A percentile compares a stretch with the other conserved stretches of the same genome.
Conservation (phyloP, 768 basidiomycete genomes). For the Serendipita sp. region DNA sequence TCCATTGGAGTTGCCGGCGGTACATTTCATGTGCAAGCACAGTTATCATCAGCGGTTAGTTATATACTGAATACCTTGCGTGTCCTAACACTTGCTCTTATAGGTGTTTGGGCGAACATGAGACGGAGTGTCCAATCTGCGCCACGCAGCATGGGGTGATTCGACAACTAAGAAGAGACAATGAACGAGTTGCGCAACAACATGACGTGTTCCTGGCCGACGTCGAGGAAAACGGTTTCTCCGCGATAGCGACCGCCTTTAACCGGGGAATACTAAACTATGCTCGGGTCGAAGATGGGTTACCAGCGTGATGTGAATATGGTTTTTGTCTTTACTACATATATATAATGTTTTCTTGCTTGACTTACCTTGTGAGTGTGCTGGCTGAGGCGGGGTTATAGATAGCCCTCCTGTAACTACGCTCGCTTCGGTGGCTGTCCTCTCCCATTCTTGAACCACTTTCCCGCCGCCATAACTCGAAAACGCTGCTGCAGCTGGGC, state of each 20-base stretch:
- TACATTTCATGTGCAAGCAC: conserved; percentile 98
- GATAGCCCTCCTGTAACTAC: not conserved
- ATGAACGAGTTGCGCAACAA: conserved; percentile 67
- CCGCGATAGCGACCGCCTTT: conserved; percentile 15
- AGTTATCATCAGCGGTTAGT: conserved; percentile 67
- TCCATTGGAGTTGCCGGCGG: conserved; percentile 78
- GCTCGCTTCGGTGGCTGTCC: not conserved
- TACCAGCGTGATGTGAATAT: no score
- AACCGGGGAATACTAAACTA: conserved; percentile 9
- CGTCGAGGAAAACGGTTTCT: conserved; percentile 14
- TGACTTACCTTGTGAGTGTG: no score
- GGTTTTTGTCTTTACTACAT: no score
- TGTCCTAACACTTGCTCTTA: not conserved
- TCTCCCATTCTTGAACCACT: not conserved
- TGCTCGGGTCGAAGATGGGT: not conserved
- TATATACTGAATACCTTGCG: not conserved
- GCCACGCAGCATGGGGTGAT: conserved; percentile 77
- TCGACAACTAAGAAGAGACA: conserved; percentile 76
- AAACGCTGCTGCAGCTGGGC: not conserved
- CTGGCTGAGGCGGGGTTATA: no score
- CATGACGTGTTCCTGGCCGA: conserved; percentile 14
- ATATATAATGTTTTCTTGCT: no score
- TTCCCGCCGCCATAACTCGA: not conserved
- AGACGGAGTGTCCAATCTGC: conserved; percentile 81
- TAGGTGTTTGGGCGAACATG: conserved; percentile 81